Base-by-base conservation (phyloP, 2,329 filamentous ascomycete species). In the Aspergillus hortae region DNA sequence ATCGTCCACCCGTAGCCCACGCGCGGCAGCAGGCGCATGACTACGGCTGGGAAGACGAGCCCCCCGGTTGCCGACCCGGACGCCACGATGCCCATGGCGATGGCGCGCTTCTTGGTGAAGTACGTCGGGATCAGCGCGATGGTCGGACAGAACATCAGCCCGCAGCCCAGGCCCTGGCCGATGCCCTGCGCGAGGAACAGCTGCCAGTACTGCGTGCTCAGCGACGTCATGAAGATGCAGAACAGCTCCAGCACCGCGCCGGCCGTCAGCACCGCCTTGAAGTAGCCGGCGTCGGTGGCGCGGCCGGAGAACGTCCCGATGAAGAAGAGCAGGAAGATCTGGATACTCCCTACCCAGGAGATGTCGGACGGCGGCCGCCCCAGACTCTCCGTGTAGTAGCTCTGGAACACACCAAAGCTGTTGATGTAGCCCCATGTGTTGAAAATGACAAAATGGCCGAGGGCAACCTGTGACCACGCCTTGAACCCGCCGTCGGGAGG, bases 1-100 rank as follows among this genome's bases (percentile, higher is more conserved):
- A 86, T 77, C 0, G 85, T 85, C 83, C 84, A 87, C 0, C 75
- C 74, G 60, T 86, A 88, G 0, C 85, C 85, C 3, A 87, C 69
- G 15, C 72, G 74, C 0, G 83, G 81, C 1, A 86, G 68, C 10
- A 87, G 67, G 49, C 83, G 77, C 60, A 77, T 73, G 1, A 80
- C 74, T 15, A 83, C 75, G 1, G 81, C 73, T 0, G 86, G 85
- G 61, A 85, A 89, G 2, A 88, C 74, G 19, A 87, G 70, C 0
- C 85, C 85, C 1, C 86, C 86, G 0, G 80, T 80, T 0, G 78
- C 79, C 23, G 81, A 82, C 1, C 86, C 87, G 0, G 78, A 79
- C 0, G 83, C 81, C 9, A 77, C 76, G 6, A 85, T 74, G 0
- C 82, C 82, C 15, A 88, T 74, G 1, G 85, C 85, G 2, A 87